Conservation (phyloP, 2,329 filamentous ascomycete genomes). For the Aureobasidium namibiae region DNA sequence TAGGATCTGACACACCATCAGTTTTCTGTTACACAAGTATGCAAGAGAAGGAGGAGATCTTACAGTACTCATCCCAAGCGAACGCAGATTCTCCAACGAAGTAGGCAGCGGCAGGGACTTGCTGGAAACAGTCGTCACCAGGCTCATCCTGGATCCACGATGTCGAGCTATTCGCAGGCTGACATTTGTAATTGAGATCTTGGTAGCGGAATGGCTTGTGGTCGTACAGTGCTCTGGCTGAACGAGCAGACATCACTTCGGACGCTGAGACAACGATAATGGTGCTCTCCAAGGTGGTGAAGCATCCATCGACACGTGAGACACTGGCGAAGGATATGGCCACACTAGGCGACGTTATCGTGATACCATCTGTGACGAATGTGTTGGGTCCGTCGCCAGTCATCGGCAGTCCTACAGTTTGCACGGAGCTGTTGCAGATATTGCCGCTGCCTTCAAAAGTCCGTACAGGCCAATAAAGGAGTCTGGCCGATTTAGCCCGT, state of each 20-base stretch:
- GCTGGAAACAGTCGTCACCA: conserved; percentile 19
- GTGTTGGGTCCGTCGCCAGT: not conserved
- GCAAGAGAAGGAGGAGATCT: not conserved
- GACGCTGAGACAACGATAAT: not conserved
- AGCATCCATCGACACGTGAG: not conserved
- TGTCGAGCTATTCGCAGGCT: conserved; percentile 13
- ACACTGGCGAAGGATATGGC: not conserved
- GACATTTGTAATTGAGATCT: conserved; percentile 21
- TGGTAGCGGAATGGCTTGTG: conserved; percentile 18
- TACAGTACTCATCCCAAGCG: not conserved
- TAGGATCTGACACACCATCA: not conserved
- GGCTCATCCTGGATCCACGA: conserved; percentile 15
- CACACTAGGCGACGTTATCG: not conserved
- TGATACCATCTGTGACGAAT: not conserved
- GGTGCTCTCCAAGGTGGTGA: not conserved
- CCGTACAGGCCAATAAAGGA: not conserved
- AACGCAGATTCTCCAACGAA: conserved; percentile 9
- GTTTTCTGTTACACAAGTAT: not conserved
- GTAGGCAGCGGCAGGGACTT: conserved; percentile 21
- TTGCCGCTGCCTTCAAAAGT: not conserved
- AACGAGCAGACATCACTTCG: conserved; percentile 18
- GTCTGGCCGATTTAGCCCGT: not conserved
- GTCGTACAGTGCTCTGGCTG: conserved; percentile 15
- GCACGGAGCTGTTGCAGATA: not conserved
- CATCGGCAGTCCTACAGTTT: not conserved